Evolutionary conservation across 148 eudicot genomes (phyloP), one percentile per base, ranked within the genome.

Genomic region (Fagopyrum esculentum): DNA sequence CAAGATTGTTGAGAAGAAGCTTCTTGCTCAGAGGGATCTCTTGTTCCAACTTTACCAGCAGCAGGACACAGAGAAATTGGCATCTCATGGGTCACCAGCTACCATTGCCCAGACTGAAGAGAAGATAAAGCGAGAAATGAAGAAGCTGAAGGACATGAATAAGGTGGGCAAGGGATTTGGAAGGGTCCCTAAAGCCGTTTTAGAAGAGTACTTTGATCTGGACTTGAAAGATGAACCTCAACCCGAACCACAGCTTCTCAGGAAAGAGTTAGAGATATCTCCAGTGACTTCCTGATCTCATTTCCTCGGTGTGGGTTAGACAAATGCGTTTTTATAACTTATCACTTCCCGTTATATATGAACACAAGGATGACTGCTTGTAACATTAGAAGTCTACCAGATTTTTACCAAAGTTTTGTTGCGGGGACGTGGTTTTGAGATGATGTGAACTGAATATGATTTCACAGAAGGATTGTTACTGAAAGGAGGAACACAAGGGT

Each of bases 81-180:
- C 77, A 73, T 75, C 70, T 15, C 63, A 40, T 47, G 55, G 84
- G 35, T 73, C 87, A 61, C 80, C 82, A 19, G 77, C 77, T 64
- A 77, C 80, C 75, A 76, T 87, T 12, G 83, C 76, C 51, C 81
- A 84, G 12, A 80, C 76, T 71, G 90, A 86, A 74, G 84, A 87
- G 57, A 83, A 78, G 79, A 83, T 93, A 50, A 85, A 82, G 71
- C 64, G 51, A 35, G 92, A 88, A 82, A 69, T 83, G 29, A 43
- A 13, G 43, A 90, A 83, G 68, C 83, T 88, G n/a, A 82, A 79
- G 83, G 85, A 84, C 35, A 92, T 92, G 97, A 80, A 81, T 78
- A 83, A 71, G 81, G 92, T 91, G 74, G 86, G 87, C 29, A 81
- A 89, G 49, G 97, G 97, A 69, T 91, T 91, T 55, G 93, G 88